Conservation (phyloP, 805 yeast genomes). For the Candida rishiriensis region DNA sequence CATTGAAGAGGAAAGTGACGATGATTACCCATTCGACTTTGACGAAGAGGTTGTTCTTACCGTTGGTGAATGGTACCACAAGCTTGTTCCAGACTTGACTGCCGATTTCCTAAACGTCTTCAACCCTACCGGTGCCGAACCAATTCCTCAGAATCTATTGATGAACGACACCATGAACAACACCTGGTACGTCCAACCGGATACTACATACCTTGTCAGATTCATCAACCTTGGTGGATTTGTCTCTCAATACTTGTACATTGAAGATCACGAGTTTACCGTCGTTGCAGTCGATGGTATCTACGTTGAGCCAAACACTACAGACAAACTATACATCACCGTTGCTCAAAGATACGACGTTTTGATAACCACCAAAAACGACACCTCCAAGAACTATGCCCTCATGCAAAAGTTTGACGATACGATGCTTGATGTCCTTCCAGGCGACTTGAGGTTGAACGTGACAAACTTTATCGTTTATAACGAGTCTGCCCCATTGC, state of each 20-base stretch:
- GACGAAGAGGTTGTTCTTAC: constrained; percentile 74
- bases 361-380: constrained; percentile 66
- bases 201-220: constrained; percentile 78
- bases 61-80: constrained; percentile 88
- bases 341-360: constrained; percentile 92
- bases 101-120: constrained; percentile 57
- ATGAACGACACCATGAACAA: constrained; percentile 77
- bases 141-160: constrained; percentile 79
- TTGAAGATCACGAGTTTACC: constrained; percentile 83
- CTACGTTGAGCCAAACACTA: constrained; percentile 68
- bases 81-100: constrained; percentile 45
- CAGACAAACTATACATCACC: constrained; percentile 71
- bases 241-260: constrained; percentile 81
- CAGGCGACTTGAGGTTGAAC: constrained; percentile 61
- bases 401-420: constrained; percentile 79
- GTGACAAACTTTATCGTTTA: constrained; percentile 71
- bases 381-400: constrained; percentile 63
- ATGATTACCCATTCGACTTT: constrained; percentile 61
- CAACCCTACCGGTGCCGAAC: constrained; percentile 99
- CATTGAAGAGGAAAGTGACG: constrained; percentile 44
- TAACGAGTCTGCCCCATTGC: constrained; percentile 34
- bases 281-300: constrained; percentile 93
- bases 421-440: constrained; percentile 75
- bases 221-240: constrained; percentile 87
- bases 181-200: constrained; percentile 78